Conservation (phyloP, 2,329 filamentous ascomycete genomes). For the Geosmithia morbida region DNA sequence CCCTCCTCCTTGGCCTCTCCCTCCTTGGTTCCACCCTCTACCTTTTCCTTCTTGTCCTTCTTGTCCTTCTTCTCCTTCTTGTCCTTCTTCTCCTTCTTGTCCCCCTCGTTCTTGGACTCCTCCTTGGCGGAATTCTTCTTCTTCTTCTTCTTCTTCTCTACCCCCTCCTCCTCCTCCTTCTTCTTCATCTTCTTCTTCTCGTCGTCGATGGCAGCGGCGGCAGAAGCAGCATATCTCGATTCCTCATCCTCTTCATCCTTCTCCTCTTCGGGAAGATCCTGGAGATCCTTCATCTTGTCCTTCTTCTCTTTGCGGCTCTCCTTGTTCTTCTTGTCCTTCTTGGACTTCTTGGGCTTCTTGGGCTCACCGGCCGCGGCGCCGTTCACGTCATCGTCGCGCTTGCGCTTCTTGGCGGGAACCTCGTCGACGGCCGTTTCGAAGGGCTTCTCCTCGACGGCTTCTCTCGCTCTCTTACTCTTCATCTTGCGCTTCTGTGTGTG, state of each 20-base stretch:
- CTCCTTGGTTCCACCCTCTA: no score
- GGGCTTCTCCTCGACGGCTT: conserved; percentile 14
- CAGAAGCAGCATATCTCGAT: conserved; percentile 8
- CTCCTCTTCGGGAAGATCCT: conserved; percentile 19
- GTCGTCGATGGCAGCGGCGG: conserved; percentile 7
- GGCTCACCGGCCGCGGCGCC: background rate
- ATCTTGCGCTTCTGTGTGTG: conserved; percentile 3
- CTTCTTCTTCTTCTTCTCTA: conserved; percentile 8
- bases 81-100: conserved; percentile 13
- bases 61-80: conserved; percentile 8
- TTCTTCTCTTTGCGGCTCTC: conserved; percentile 24
- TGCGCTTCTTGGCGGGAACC: conserved; percentile 9
- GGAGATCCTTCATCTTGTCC: conserved; percentile 22
- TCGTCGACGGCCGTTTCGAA: conserved; percentile 5
- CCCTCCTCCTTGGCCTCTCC: conserved; percentile 12
- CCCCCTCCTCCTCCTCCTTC: conserved; percentile 11
- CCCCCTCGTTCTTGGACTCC: conserved; percentile 6
- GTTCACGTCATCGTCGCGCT: conserved; percentile 4
- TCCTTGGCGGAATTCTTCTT: conserved; percentile 9
- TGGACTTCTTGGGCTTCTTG: conserved; percentile 16
- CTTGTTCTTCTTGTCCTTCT: conserved; percentile 16
- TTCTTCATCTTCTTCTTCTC: conserved; percentile 12
- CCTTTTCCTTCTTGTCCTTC: conserved; percentile 16
- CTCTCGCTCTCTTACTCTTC: conserved; percentile 24
- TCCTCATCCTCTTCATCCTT: conserved; percentile 10